Base-by-base conservation (phyloP, 2,329 filamentous ascomycete species). In the Paecilomyces sp. region DNA sequence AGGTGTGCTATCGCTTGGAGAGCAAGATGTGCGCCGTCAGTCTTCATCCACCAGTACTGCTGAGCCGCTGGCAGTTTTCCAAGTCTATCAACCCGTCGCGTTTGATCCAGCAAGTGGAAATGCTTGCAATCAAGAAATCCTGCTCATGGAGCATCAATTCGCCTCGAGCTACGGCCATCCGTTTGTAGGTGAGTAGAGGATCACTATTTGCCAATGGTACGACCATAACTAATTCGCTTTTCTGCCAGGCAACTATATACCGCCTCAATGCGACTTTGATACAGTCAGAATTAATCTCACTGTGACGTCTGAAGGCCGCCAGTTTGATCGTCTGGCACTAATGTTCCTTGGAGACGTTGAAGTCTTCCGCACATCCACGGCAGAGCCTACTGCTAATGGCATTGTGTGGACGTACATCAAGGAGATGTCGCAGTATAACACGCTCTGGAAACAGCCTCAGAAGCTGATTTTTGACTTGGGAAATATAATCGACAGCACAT, bases 351-450 rank as follows among this genome's bases (percentile, higher is more conserved):
- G 85, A 50, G 88, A 93, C 70, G 85, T 84, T 9, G 90, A 95
- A 71, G 82, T 95, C n/a, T 94, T 89, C 80, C 82, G 90, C 25
- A 92, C 90, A 1, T 92, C 89, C 4, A 95, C 91, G 0, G 89
- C 90, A 3, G 89, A 95, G 75, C 90, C 91, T 1, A 90, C 85
- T 0, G 64, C 76, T 3, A 81, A 81, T 24, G 90, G 90, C 6
- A 92, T 94, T 62, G 77, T 82, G 53, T 93, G 89, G 88, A 86
- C 83, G 0, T 91, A 90, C 69, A 77, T 87, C 58, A 94, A 93
- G 73, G 90, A 95, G 70, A 86, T 92, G 84, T 89, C 88, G 1
- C 80, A 83, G 57, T 92, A 87, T 69, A 76, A 88, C 15, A 79
- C 83, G 3, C 76, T 94, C 12, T 92, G 90, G 84, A 85, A 83